Evolutionary conservation across 805 yeast species (phyloP), one percentile per base, ranked within the genome.

Genomic region (Diddensiella transvaalensis): DNA sequence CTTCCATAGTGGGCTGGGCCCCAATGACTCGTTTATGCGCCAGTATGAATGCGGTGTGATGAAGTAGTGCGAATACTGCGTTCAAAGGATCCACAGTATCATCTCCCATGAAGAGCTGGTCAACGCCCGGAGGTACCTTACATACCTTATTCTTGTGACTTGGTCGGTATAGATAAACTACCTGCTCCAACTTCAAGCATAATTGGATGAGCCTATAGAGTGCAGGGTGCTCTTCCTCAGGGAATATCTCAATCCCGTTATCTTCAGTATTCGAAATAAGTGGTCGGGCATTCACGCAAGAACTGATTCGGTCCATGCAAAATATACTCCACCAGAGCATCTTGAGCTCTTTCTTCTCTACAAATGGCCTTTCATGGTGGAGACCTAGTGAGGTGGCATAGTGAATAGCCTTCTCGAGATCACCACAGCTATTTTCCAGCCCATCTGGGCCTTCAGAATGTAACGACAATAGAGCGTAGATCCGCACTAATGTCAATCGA

Each of bases 381-480:
- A 71, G 56, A 3, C 74, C 73, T 11, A 71, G 59, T 3, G 70
- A 62, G 24, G 62, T 62, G 13, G 74, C 72, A 51, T 66, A 68
- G 54, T 70, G 74, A 8, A 71, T 58, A 1, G 73, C 69, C 37
- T 58, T 59, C 38, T 64, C 65, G 8, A 70, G 53, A 51, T 69
- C 71, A 24, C 66, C 57, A 26, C 72, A 68, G 13, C 69, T 61
- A 29, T 60, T 61, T 32, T 67, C 73, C 11, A 67, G 55, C 1
- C 70, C 70, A 22, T 63, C 69, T 4, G 71, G 67, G 3, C 73
- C 73, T 41, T 71, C 73, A 4, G 69, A 63, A 33, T 70, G 72
- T 33, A 70, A 51, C 2, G 72, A 67, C 26, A 71, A 44, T 30
- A 70, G 58, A 3, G 72, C 68, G 44, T 69, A 61, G 3, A 65